A percentile compares a stretch with the other conserved stretches of the same genome.
phyloP scores from a whole-genome alignment of 257 asterid species.

The Apocynum venetum region DNA sequence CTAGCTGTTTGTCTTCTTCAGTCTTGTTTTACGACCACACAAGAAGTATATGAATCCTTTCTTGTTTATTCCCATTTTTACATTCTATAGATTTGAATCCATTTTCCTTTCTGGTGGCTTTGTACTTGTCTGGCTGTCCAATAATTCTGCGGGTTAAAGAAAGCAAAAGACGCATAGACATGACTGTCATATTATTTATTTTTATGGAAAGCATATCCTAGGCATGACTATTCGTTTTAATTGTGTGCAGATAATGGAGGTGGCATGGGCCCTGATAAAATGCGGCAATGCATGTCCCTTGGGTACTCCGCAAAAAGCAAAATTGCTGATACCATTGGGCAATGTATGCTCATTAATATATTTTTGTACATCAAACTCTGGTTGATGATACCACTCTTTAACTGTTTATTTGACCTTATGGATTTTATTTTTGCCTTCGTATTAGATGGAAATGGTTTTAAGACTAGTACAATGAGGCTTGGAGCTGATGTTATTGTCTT shows the following conservation, averaged over 20 bases:
- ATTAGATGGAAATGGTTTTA: constrained; percentile 97
- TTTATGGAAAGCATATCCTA: not conserved
- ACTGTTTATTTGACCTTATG: constrained; percentile 16
- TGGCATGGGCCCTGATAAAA: constrained; percentile 88
- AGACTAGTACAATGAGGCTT: constrained; percentile 99
- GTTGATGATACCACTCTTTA: constrained; percentile 4
- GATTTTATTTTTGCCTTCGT: constrained; percentile 21
- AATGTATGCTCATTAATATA: constrained; percentile 48
- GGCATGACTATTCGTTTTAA: not conserved
- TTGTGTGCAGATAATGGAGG: constrained; percentile 75
- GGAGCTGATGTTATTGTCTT: constrained; percentile 98
- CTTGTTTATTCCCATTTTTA: not conserved
- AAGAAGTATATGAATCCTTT: not conserved
- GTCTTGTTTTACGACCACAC: not conserved
- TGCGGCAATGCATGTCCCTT: constrained; percentile 97
- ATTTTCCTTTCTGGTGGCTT: not conserved
- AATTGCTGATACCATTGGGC: constrained; percentile 81
- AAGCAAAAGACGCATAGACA: no score
- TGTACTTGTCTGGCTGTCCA: not conserved
- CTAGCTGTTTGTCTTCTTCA: not conserved
- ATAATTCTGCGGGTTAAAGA: not conserved
- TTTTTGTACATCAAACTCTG: not conserved
- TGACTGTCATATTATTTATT: no score
- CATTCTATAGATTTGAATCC: not conserved
- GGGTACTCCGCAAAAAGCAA: constrained; percentile 93